Percentiles rank a stretch among this genome's conserved stretches.
phyloP scores from a whole-genome alignment of 306 rosid species.

The Betula pendula region DNA sequence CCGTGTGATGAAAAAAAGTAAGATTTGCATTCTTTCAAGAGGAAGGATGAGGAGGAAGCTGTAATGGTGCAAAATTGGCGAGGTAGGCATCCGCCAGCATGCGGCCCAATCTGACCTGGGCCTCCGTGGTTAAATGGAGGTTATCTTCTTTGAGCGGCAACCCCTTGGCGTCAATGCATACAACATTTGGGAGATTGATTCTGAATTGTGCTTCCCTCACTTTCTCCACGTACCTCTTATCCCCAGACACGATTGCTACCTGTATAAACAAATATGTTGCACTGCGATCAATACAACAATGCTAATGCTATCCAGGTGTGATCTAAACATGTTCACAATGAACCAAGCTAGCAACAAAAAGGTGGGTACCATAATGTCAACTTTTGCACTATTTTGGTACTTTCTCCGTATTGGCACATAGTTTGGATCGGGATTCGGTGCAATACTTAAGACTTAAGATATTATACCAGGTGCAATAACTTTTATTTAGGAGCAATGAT shows the following conservation, averaged over 20 bases:
- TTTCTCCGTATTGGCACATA: no score
- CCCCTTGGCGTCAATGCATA: conserved; percentile 77
- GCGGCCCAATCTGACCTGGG: conserved; percentile 69
- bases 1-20: no score
- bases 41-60: neutral
- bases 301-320: neutral
- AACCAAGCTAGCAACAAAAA: neutral
- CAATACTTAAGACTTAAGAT: no score
- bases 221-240: conserved; percentile 35
- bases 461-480: no score
- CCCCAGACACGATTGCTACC: conserved; percentile 75
- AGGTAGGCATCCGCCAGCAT: conserved; percentile 67
- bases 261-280: conserved; percentile 16
- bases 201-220: conserved; percentile 73
- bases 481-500: no score
- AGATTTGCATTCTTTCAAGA: neutral
- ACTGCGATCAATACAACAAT: neutral
- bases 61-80: conserved; percentile 42
- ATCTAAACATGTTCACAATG: neutral
- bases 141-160: conserved; percentile 60
- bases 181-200: conserved; percentile 50
- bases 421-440: no score
- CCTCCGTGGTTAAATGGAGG: conserved; percentile 61
- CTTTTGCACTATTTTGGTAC: no score
- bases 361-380: no score